Percentiles rank a stretch among this genome's conserved stretches.
phyloP scores from a whole-genome alignment of 805 yeast species.

The Blastobotrys attinorum region DNA sequence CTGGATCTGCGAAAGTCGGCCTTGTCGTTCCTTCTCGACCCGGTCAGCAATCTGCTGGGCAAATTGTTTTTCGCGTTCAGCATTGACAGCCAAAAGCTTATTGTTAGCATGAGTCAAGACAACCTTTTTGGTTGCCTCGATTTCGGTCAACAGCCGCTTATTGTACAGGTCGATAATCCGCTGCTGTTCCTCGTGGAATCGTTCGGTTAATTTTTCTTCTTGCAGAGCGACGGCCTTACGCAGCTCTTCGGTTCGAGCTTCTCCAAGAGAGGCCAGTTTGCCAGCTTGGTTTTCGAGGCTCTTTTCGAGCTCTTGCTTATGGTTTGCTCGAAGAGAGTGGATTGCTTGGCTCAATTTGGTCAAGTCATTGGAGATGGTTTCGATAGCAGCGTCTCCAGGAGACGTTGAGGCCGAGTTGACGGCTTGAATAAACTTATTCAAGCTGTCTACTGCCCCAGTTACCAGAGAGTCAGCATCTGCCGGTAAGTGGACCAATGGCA shows the following conservation, averaged over 20 bases:
- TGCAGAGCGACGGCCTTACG: slow-evolving; percentile 30
- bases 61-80: slow-evolving; percentile 62
- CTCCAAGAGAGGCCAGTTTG: slow-evolving; percentile 23
- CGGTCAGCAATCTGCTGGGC: slow-evolving; percentile 47
- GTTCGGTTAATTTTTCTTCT: slow-evolving; percentile 50
- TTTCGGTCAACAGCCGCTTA: slow-evolving; percentile 50
- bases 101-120: slow-evolving; percentile 67
- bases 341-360: slow-evolving; percentile 18
- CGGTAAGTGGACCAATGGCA: slow-evolving; percentile 12
- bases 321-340: slow-evolving; percentile 12
- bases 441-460: slow-evolving; percentile 18
- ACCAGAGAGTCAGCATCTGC: slow-evolving; percentile 17
- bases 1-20: slow-evolving; percentile 63
- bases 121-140: slow-evolving; percentile 57
- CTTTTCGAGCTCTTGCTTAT: slow-evolving; percentile 17
- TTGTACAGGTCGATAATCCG: slow-evolving; percentile 54
- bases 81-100: slow-evolving; percentile 56
- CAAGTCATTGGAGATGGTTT: slow-evolving; percentile 19
- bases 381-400: slow-evolving; percentile 16
- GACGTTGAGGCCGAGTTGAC: slow-evolving; percentile 32
- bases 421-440: slow-evolving; percentile 30
- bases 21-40: slow-evolving; percentile 68
- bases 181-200: slow-evolving; percentile 54
- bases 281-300: slow-evolving; percentile 26
- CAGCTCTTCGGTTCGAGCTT: slow-evolving; percentile 21